Percentiles rank a stretch among this genome's conserved stretches.
phyloP scores from a whole-genome alignment of 163 green algal species.

The Volvox carteri region DNA sequence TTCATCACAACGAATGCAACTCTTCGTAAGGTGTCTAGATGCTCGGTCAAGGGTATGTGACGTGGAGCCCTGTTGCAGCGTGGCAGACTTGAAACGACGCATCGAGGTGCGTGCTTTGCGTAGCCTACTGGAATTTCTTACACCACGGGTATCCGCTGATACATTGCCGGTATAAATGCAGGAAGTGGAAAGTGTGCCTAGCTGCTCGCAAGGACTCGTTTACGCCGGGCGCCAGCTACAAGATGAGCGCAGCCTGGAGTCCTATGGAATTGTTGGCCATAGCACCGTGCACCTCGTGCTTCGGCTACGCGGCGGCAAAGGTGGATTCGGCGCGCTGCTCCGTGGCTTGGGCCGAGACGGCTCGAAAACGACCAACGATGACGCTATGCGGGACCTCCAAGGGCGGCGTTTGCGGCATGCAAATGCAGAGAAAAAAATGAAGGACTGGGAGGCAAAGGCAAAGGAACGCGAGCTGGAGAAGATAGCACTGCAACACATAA shows the following conservation, averaged over 20 bases:
- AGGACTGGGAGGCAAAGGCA: constrained; percentile 81
- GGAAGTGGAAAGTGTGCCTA: constrained; percentile 54
- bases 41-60: constrained; percentile 30
- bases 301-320: constrained; percentile 88
- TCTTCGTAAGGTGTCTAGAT: constrained; percentile 55
- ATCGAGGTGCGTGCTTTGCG: constrained; percentile 53
- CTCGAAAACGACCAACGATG: constrained; percentile 93
- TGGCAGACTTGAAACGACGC: constrained; percentile 49
- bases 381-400: constrained; percentile 94
- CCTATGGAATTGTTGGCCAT: constrained; percentile 68
- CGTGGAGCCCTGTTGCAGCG: constrained; percentile 1
- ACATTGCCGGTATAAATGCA: not conserved
- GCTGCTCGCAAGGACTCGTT: constrained; percentile 56
- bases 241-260: constrained; percentile 46
- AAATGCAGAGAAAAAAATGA: constrained; percentile 88
- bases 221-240: constrained; percentile 60
- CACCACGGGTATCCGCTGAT: too few relatives aligned
- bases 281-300: constrained; percentile 80
- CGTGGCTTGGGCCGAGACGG: constrained; percentile 86
- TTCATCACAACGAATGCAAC: too few relatives aligned
- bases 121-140: not conserved
- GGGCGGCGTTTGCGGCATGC: constrained; percentile 88
- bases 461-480: constrained; percentile 92
- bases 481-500: constrained; percentile 84
- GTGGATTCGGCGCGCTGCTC: constrained; percentile 95